These are phyloP conservation scores for Fusarium sp. DNA, from an alignment of 2,329 filamentous ascomycete species.

Conservation along the genomic window DNA sequence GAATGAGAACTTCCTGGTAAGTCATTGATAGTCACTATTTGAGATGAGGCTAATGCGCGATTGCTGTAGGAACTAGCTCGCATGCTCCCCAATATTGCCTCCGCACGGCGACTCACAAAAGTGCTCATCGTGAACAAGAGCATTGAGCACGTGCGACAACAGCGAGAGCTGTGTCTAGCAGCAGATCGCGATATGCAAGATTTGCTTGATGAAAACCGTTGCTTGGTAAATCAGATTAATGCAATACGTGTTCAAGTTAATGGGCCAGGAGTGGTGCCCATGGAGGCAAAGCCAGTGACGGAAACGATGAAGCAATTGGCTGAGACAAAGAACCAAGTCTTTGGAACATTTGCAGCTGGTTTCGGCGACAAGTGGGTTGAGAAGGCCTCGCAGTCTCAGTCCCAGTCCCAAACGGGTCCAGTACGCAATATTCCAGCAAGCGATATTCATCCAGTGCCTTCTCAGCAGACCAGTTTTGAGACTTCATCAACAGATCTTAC, in stretches of 20 bases:
- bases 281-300: conserved; percentile 2
- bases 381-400: not conserved
- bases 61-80: conserved; percentile 13
- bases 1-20: conserved; percentile 24
- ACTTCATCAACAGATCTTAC: not conserved
- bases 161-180: not conserved
- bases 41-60: not conserved
- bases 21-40: not conserved
- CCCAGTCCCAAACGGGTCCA: not conserved
- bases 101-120: conserved; percentile 16
- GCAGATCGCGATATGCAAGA: conserved; percentile 10
- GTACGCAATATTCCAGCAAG: accelerated
- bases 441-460: not conserved
- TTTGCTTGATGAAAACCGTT: not conserved
- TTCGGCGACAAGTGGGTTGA: conserved; percentile 19
- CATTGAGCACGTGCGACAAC: conserved; percentile 13
- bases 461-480: not conserved
- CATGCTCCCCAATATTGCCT: conserved; percentile 5
- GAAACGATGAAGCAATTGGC: conserved; percentile 19
- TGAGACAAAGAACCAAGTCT: conserved; percentile 10
- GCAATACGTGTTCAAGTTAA: conserved; percentile 6
- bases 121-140: conserved; percentile 25
- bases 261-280: not conserved
- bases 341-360: not conserved
- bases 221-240: conserved; percentile 11